Evolutionary conservation across 2,329 filamentous ascomycete species (phyloP).

Genomic region (Trichoderma pleuroti): DNA sequence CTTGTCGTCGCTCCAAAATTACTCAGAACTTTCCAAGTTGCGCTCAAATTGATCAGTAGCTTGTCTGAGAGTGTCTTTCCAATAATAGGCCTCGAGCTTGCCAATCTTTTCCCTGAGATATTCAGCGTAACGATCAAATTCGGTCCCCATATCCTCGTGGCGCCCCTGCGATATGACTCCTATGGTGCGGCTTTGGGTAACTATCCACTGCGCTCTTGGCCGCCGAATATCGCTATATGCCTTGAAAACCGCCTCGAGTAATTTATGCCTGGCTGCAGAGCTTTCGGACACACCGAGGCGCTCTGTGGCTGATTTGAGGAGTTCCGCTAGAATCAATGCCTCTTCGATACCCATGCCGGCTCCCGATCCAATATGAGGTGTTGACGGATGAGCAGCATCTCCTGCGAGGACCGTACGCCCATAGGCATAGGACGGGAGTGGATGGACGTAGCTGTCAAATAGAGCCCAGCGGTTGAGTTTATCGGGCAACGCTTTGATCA

Average conservation of each 20-base stretch:
- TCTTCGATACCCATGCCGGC: not conserved
- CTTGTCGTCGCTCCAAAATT: not conserved
- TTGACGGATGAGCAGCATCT: constrained; percentile 28
- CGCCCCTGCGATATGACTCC: not conserved
- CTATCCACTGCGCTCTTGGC: not conserved
- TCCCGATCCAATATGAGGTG: constrained; percentile 24
- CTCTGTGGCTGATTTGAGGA: not conserved
- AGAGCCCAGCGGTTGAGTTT: constrained; percentile 20
- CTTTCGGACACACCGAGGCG: not conserved
- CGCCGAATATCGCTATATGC: not conserved
- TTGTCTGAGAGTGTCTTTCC: not conserved
- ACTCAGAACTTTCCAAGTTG: not conserved
- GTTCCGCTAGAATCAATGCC: not conserved
- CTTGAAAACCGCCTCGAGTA: not conserved
- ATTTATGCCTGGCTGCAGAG: not conserved
- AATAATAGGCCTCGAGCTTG: not conserved
- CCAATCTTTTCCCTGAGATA: not conserved
- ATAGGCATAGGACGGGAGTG: not conserved
- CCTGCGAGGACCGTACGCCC: constrained; percentile 19
- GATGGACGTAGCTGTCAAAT: constrained; percentile 14
- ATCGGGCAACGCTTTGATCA: not conserved
- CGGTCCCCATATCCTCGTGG: not conserved
- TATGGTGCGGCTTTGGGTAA: not conserved
- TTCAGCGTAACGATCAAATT: not conserved
- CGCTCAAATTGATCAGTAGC: not conserved